Conservation (phyloP, 257 asterid species). For the Linderniella brevidens region DNA sequence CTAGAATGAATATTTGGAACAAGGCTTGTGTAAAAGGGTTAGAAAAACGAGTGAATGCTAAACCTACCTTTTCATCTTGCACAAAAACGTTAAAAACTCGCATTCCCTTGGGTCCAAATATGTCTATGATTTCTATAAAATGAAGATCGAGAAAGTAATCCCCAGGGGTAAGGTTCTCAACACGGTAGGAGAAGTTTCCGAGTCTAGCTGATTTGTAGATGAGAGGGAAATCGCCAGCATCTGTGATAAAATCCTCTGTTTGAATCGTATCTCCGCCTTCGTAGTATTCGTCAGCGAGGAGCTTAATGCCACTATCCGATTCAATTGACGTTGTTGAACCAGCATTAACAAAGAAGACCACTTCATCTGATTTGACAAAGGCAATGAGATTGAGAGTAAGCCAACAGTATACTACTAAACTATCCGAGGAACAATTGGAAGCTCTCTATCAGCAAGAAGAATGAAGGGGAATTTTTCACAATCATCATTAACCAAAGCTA, state of each 20-base stretch:
- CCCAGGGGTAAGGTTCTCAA: constrained; percentile 54
- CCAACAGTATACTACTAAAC: neutral
- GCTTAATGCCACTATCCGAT: constrained; percentile 30
- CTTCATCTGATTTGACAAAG: constrained; percentile 36
- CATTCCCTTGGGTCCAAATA: constrained; percentile 84
- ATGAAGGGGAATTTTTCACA: neutral
- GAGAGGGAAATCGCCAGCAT: constrained; percentile 61
- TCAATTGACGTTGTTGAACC: constrained; percentile 38
- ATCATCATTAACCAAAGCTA: neutral
- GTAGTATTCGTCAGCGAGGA: constrained; percentile 45
- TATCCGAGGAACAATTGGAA: neutral
- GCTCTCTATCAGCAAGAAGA: neutral
- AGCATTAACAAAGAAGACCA: constrained; percentile 67
- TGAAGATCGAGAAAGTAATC: constrained; percentile 69
- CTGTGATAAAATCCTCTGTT: constrained; percentile 54
- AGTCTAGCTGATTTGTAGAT: constrained; percentile 69
- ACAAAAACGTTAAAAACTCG: constrained; percentile 63
- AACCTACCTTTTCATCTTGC: constrained; percentile 85
- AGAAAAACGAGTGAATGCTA: neutral
- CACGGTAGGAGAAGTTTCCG: constrained; percentile 57
- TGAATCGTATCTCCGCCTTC: constrained; percentile 79
- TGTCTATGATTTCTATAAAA: constrained; percentile 74
- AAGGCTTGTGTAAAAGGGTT: neutral
- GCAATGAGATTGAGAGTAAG: constrained; percentile 10
- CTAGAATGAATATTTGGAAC: constrained; percentile 9